Evolutionary conservation across 768 basidiomycete genomes (phyloP).

Genomic region (Gyrodon lividus): DNA sequence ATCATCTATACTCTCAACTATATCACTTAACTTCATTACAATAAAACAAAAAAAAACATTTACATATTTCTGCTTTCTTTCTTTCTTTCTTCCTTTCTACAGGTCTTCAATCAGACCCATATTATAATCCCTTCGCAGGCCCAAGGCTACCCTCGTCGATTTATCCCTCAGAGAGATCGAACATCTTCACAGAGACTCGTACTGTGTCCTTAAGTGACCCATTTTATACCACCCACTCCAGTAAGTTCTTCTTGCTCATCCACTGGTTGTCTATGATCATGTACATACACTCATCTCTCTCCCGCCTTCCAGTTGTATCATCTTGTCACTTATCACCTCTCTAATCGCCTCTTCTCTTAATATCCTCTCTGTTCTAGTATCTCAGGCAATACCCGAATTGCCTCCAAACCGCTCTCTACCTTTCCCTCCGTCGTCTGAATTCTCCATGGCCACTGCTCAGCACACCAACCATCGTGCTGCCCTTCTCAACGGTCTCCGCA

Average conservation of each 20-base stretch:
- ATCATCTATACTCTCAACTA: conserved; percentile 12
- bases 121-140: conserved; percentile 19
- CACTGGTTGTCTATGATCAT: not conserved
- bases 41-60: conserved; percentile 13
- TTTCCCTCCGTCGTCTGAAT: conserved; percentile 12
- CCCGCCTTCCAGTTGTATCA: conserved; percentile 13
- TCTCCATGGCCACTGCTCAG: conserved; percentile 42
- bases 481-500: conserved; percentile 85
- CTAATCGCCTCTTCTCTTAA: conserved; percentile 33
- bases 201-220: conserved; percentile 9
- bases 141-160: conserved; percentile 6
- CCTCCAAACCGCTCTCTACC: conserved; percentile 17
- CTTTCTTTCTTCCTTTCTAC: conserved; percentile 22
- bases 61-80: conserved; percentile 16
- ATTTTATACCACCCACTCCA: conserved; percentile 17
- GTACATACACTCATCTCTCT: not conserved
- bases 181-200: not conserved
- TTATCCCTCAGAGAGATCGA: conserved; percentile 6
- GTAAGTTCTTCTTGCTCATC: not conserved
- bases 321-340: conserved; percentile 11
- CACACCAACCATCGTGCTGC: conserved; percentile 67
- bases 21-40: conserved; percentile 6
- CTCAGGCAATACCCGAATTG: conserved; percentile 10
- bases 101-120: conserved; percentile 7
- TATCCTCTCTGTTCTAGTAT: conserved; percentile 18